These are phyloP conservation scores for Suillus hirtellus DNA, from an alignment of 768 basidiomycete species.

Conservation along the genomic window DNA sequence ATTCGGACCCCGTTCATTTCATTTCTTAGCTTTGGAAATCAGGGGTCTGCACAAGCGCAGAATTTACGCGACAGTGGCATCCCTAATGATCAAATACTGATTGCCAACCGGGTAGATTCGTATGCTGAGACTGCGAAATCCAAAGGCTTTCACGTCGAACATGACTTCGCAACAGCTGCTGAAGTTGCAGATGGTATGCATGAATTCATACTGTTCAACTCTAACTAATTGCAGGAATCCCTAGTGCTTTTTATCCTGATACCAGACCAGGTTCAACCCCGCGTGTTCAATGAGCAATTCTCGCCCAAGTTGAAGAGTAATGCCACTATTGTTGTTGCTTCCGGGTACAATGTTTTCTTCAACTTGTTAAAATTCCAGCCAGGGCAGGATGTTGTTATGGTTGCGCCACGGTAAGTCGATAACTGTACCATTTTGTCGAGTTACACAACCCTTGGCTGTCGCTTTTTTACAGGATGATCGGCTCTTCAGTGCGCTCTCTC, in stretches of 20 bases:
- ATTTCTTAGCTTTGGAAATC: conserved; percentile 55
- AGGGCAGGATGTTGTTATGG: conserved; percentile 63
- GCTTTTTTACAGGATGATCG: conserved; percentile 54
- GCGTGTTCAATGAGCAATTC: conserved; percentile 58
- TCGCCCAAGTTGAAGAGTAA: conserved; percentile 49
- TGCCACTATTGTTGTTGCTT: conserved; percentile 57
- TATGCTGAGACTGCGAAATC: conserved; percentile 59
- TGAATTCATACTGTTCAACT: neutral
- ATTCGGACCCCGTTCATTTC: conserved; percentile 7
- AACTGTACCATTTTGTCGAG: conserved; percentile 2
- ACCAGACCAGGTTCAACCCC: conserved; percentile 64
- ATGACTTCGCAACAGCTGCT: conserved; percentile 57
- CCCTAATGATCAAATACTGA: conserved; percentile 57
- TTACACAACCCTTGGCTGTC: conserved; percentile 1
- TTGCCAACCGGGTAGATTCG: conserved; percentile 57
- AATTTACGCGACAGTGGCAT: conserved; percentile 65
- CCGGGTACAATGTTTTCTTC: conserved; percentile 67
- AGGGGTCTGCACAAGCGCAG: conserved; percentile 67
- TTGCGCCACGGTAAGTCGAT: conserved; percentile 52
- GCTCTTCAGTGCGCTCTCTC: conserved; percentile 61
- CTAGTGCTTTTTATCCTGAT: conserved; percentile 61
- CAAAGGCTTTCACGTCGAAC: conserved; percentile 58
- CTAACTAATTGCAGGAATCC: conserved; percentile 4
- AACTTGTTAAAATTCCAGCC: conserved; percentile 54
- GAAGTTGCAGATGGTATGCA: conserved; percentile 52